Percentiles rank a stretch among this genome's conserved stretches.
Conservation (phyloP, 1,139 yeast species). For the Yarrowia galli region DNA sequence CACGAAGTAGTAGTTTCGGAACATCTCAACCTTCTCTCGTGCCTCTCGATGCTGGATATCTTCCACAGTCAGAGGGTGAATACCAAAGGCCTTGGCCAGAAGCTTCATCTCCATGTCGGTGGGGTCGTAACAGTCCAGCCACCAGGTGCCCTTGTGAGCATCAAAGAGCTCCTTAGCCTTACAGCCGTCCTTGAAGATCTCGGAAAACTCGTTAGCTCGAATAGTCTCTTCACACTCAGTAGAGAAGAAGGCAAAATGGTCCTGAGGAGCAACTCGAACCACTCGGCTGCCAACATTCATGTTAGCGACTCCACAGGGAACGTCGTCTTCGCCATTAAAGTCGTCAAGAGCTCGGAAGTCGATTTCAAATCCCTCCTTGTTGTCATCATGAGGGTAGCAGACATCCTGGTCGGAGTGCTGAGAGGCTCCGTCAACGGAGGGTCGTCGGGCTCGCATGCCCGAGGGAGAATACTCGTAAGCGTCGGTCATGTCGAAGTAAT, state of each 20-base stretch:
- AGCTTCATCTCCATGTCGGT: constrained; percentile 96
- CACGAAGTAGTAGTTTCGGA: constrained; percentile 86
- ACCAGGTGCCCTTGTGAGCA: constrained; percentile 60
- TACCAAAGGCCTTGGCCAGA: constrained; percentile 85
- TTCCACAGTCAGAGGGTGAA: constrained; percentile 94
- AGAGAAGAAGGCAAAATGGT: constrained; percentile 82
- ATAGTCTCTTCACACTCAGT: constrained; percentile 85
- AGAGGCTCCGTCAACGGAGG: constrained; percentile 36
- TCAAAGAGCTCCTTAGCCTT: constrained; percentile 70
- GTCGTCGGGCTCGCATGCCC: constrained; percentile 37
- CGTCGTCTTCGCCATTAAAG: constrained; percentile 47
- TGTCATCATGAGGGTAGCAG: constrained; percentile 90
- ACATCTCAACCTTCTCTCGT: constrained; percentile 91
- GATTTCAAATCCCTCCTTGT: constrained; percentile 53
- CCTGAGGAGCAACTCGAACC: constrained; percentile 47
- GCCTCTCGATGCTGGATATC: constrained; percentile 93
- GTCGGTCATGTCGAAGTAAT: neutral
- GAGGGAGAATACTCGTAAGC: constrained; percentile 25
- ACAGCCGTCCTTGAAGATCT: constrained; percentile 70
- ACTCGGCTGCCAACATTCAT: constrained; percentile 17
- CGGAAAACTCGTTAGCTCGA: constrained; percentile 86
- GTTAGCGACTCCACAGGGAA: constrained; percentile 24
- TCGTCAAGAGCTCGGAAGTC: constrained; percentile 53
- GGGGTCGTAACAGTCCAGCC: constrained; percentile 93
- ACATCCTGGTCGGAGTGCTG: constrained; percentile 87